Evolutionary conservation across 768 basidiomycete species (phyloP).

Genomic region (Suillus plorans): DNA sequence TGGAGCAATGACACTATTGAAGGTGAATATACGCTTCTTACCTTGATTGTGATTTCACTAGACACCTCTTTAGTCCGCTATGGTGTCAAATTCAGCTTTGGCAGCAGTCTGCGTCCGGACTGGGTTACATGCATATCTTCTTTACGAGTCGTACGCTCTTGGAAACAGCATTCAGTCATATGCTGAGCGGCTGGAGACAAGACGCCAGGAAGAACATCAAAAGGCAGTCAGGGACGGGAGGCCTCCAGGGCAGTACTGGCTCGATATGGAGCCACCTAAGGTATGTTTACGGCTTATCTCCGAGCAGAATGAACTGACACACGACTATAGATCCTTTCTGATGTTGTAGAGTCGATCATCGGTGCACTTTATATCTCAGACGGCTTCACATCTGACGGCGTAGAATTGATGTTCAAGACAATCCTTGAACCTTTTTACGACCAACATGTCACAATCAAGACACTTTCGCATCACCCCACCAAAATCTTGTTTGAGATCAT

Average conservation of each 20-base stretch:
- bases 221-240: constrained; percentile 49
- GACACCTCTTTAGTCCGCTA: constrained; percentile 55
- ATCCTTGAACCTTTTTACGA: constrained; percentile 79
- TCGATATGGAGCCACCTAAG: constrained; percentile 75
- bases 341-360: constrained; percentile 76
- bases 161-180: constrained; percentile 55
- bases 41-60: background rate
- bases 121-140: constrained; percentile 62
- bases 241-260: constrained; percentile 73
- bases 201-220: constrained; percentile 45
- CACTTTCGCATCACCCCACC: constrained; percentile 75
- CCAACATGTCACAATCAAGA: constrained; percentile 68
- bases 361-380: constrained; percentile 82
- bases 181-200: constrained; percentile 43
- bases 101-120: constrained; percentile 74
- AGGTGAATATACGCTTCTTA: constrained; percentile 41
- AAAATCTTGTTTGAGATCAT: constrained; percentile 72
- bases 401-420: constrained; percentile 63
- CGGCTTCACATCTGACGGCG: constrained; percentile 59
- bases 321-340: constrained; percentile 60
- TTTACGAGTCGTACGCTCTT: constrained; percentile 55
- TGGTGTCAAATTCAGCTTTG: constrained; percentile 81
- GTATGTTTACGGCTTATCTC: constrained; percentile 34
- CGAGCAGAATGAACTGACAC: constrained; percentile 8
- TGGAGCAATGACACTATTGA: constrained; percentile 76